phyloP scores from a whole-genome alignment of 495 filamentous ascomycete genomes.

The Penicillium cinerascens region DNA sequence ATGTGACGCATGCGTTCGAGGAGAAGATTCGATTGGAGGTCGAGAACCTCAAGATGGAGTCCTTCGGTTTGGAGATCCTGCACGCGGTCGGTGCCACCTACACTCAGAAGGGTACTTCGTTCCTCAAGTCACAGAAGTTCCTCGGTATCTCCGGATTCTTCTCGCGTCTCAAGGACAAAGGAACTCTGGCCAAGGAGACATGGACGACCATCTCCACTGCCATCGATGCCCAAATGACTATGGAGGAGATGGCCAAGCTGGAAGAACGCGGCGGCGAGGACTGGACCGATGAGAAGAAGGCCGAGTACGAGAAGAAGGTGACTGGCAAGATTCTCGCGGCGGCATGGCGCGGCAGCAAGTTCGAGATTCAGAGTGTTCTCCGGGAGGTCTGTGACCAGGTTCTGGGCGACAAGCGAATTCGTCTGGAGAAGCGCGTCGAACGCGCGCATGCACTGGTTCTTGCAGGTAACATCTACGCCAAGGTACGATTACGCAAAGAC shows the following conservation, averaged over 20 bases:
- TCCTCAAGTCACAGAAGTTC: slow-evolving; percentile 94
- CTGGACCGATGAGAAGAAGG: slow-evolving; percentile 97
- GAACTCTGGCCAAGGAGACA: slow-evolving; percentile 91
- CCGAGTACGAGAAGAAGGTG: slow-evolving; percentile 91
- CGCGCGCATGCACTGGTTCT: slow-evolving; percentile 84
- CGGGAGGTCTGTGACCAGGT: slow-evolving; percentile 79
- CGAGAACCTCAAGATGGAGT: slow-evolving; percentile 98
- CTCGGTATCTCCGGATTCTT: slow-evolving; percentile 95
- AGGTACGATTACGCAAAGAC: slow-evolving; percentile 52
- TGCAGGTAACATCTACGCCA: slow-evolving; percentile 80
- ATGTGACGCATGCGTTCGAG: slow-evolving; percentile 85
- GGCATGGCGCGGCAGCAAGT: slow-evolving; percentile 95
- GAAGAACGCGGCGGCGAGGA: slow-evolving; percentile 95
- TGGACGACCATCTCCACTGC: slow-evolving; percentile 96
- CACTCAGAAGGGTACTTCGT: slow-evolving; percentile 75
- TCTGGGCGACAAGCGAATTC: slow-evolving; percentile 75
- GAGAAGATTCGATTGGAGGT: slow-evolving; percentile 93
- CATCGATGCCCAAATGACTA: slow-evolving; percentile 96
- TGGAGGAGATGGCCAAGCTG: slow-evolving; percentile 97
- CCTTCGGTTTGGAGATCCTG: slow-evolving; percentile 93
- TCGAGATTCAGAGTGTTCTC: slow-evolving; percentile 95
- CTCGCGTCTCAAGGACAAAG: slow-evolving; percentile 91
- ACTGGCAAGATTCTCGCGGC: slow-evolving; percentile 99
- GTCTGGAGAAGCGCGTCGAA: slow-evolving; percentile 80
- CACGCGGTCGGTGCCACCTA: slow-evolving; percentile 93